A percentile compares a stretch with the other conserved stretches of the same genome.
phyloP scores from a whole-genome alignment of 1,284 basidiomycete species.

The Lentinula novae-zelandiae region DNA sequence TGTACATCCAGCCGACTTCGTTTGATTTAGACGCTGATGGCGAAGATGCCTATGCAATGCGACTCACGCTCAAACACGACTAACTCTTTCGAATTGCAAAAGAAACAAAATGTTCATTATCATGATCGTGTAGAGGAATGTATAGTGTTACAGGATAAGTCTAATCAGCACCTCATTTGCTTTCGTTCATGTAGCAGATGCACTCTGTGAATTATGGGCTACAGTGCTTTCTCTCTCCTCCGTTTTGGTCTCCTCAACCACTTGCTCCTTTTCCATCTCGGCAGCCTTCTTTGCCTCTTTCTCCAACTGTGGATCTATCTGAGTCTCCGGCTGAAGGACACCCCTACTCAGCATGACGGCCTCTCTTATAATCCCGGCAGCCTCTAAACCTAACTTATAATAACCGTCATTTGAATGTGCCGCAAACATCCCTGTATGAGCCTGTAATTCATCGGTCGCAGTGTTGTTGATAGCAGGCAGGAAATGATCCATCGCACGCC shows the following conservation, averaged over 20 bases:
- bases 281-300: not conserved
- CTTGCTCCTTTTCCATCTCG: slow-evolving; percentile 7
- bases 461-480: slow-evolving; percentile 59
- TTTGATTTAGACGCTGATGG: slow-evolving; percentile 76
- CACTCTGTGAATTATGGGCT: not conserved
- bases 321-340: slow-evolving; percentile 12
- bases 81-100: not conserved
- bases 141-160: slow-evolving; percentile 4
- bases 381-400: slow-evolving; percentile 77
- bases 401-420: slow-evolving; percentile 85
- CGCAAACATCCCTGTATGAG: slow-evolving; percentile 89
- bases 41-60: slow-evolving; percentile 91
- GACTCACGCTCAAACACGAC: slow-evolving; percentile 48
- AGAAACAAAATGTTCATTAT: too few species aligned
- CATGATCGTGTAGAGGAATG: not conserved
- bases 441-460: slow-evolving; percentile 78
- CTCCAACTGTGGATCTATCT: not conserved
- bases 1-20: slow-evolving; percentile 18
- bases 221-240: not conserved
- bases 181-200: not conserved
- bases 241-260: not conserved
- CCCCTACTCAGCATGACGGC: slow-evolving; percentile 36
- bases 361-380: slow-evolving; percentile 56
- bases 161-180: not conserved
- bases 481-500: slow-evolving; percentile 54